Evolutionary conservation across 176 grass and related monocot genomes (phyloP).

Genomic region (Zea mays): DNA sequence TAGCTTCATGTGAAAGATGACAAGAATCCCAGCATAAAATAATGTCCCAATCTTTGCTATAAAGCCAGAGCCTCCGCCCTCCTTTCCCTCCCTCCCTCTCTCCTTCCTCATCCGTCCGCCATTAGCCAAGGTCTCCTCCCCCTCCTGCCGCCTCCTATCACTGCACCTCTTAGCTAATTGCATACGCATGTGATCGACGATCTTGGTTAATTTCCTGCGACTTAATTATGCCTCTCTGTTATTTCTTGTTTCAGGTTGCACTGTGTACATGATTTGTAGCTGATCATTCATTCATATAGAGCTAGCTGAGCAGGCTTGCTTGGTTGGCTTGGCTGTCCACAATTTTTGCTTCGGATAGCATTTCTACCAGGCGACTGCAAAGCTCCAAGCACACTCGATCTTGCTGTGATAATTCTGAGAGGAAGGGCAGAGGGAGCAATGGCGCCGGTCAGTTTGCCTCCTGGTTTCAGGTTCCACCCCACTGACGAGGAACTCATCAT

Average conservation of each 20-base stretch:
- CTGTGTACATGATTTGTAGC: constrained; percentile 53
- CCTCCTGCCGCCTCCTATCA: neutral
- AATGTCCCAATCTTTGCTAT: constrained; percentile 47
- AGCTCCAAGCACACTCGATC: constrained; percentile 23
- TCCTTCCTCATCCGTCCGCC: constrained; percentile 39
- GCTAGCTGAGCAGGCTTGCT: constrained; percentile 40
- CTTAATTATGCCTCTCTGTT: constrained; percentile 23
- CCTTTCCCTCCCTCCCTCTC: constrained; percentile 59
- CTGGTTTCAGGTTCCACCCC: constrained; percentile 91
- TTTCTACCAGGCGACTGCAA: constrained; percentile 24
- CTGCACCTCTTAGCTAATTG: constrained; percentile 3
- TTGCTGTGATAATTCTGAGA: constrained; percentile 32
- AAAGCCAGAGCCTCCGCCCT: constrained; percentile 49
- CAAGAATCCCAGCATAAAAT: constrained; percentile 55
- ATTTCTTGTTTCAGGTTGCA: constrained; percentile 47
- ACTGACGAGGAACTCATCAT: constrained; percentile 93
- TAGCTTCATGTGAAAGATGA: constrained; percentile 64
- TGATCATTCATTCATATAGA: constrained; percentile 47
- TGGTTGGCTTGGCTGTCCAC: constrained; percentile 47
- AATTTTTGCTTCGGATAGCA: constrained; percentile 57
- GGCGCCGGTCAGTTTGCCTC: constrained; percentile 85
- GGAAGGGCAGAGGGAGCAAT: constrained; percentile 48
- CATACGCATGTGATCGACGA: constrained; percentile 2
- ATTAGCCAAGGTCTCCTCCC: constrained; percentile 54
- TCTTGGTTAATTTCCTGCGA: constrained; percentile 20